A percentile compares a stretch with the other conserved stretches of the same genome.
phyloP scores from a whole-genome alignment of 768 basidiomycete species.

The Xerocomus spinulosus region DNA sequence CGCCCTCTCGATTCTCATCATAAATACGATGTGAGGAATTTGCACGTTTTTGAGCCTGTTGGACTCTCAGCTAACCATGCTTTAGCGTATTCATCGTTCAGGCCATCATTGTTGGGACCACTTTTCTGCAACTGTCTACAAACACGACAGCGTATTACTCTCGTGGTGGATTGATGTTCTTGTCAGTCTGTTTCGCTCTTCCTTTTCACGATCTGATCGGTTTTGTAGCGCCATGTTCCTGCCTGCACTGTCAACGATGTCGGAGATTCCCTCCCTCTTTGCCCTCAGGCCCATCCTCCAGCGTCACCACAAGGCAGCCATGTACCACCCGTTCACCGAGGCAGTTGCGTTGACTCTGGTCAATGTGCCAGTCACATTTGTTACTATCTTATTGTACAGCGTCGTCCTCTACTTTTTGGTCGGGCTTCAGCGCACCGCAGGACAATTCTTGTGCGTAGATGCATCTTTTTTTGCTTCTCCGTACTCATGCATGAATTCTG shows the following conservation, averaged over 20 bases:
- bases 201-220: neutral
- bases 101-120: slow-evolving; percentile 33
- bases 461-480: slow-evolving; percentile 2
- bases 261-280: slow-evolving; percentile 51
- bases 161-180: slow-evolving; percentile 80
- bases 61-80: neutral
- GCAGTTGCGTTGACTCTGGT: slow-evolving; percentile 44
- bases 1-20: slow-evolving; percentile 32
- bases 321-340: slow-evolving; percentile 49
- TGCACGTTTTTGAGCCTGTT: neutral
- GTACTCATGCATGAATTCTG: neutral
- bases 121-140: slow-evolving; percentile 42
- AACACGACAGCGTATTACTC: slow-evolving; percentile 38
- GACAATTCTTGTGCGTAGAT: slow-evolving; percentile 61
- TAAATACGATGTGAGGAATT: slow-evolving; percentile 23
- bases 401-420: slow-evolving; percentile 58
- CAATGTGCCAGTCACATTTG: slow-evolving; percentile 41
- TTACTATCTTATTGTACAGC: slow-evolving; percentile 32
- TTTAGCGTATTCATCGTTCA: slow-evolving; percentile 38
- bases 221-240: slow-evolving; percentile 49
- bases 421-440: slow-evolving; percentile 47
- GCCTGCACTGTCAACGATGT: slow-evolving; percentile 54
- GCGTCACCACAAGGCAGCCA: slow-evolving; percentile 41
- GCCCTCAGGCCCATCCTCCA: slow-evolving; percentile 41
- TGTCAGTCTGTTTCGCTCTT: slow-evolving; percentile 38